A percentile compares a stretch with the other conserved stretches of the same genome.
Evolutionary conservation across 768 basidiomycete genomes (phyloP).

Genomic region (Amanita muscaria): DNA sequence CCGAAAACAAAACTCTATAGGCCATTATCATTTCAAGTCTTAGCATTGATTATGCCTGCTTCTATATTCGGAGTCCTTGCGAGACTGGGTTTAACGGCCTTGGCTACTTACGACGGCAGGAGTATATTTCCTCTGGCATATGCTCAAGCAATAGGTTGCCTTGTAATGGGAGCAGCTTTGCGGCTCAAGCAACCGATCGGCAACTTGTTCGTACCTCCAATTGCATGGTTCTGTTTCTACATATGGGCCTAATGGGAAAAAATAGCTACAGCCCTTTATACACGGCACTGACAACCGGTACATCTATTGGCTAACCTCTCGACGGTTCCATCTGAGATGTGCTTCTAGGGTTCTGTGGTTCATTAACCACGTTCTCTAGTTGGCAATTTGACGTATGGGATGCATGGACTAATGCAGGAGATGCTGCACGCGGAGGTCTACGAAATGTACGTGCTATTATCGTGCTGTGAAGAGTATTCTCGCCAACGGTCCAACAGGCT

Average conservation of each 20-base stretch:
- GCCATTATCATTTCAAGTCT: slow-evolving; percentile 54
- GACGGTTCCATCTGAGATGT: slow-evolving; percentile 1
- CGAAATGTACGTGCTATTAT: slow-evolving; percentile 2
- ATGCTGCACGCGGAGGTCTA: neutral
- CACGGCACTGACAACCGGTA: slow-evolving; percentile 81
- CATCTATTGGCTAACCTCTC: neutral
- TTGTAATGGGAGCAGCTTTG: slow-evolving; percentile 81
- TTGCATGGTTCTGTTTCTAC: neutral
- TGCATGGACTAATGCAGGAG: slow-evolving; percentile 65
- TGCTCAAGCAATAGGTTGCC: slow-evolving; percentile 80
- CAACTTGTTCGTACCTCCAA: slow-evolving; percentile 48
- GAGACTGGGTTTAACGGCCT: slow-evolving; percentile 67
- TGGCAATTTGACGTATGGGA: slow-evolving; percentile 89
- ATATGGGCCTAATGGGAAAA: neutral
- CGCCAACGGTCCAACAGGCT: slow-evolving; percentile 38
- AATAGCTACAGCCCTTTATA: slow-evolving; percentile 84
- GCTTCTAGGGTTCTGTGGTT: slow-evolving; percentile 89
- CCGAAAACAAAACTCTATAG: slow-evolving; percentile 26
- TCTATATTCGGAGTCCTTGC: slow-evolving; percentile 84
- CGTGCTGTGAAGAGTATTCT: neutral
- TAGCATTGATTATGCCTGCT: slow-evolving; percentile 68
- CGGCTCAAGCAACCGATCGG: slow-evolving; percentile 66
- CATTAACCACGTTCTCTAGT: slow-evolving; percentile 90
- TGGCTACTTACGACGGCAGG: slow-evolving; percentile 64
- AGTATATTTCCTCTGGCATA: slow-evolving; percentile 80